Evolutionary conservation across 805 yeast species (phyloP).

Genomic region (Groenewaldozyma tartarivorans): DNA sequence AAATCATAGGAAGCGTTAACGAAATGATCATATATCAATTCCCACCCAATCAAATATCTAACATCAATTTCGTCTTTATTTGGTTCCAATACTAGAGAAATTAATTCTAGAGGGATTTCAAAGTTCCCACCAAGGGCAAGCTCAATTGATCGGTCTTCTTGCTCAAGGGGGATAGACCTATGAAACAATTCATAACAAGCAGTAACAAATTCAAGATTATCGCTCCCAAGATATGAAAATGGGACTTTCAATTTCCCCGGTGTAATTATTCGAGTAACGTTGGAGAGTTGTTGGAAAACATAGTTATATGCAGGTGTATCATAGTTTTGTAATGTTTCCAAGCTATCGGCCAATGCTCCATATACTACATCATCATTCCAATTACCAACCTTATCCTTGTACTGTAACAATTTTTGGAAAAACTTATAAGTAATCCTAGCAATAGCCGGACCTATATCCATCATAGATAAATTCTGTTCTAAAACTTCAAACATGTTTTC

Average conservation of each 20-base stretch:
- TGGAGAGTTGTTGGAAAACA: neutral
- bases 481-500: conserved; percentile 10
- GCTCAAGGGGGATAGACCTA: conserved; percentile 1
- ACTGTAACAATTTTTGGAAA: conserved; percentile 23
- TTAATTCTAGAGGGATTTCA: conserved; percentile 5
- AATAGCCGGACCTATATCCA: neutral
- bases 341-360: conserved; percentile 23
- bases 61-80: conserved; percentile 21
- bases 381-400: neutral
- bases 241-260: neutral
- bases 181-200: conserved; percentile 1
- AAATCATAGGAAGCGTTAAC: conserved; percentile 55
- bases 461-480: conserved; percentile 12
- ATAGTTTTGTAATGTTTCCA: conserved; percentile 27
- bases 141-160: conserved; percentile 18
- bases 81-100: conserved; percentile 11
- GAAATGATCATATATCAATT: conserved; percentile 50
- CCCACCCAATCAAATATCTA: conserved; percentile 43
- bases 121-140: conserved; percentile 30
- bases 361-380: conserved; percentile 10
- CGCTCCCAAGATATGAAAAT: neutral
- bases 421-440: conserved; percentile 39
- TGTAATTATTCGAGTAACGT: neutral
- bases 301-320: conserved; percentile 2
- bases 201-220: neutral